These are phyloP conservation scores for Chlorokybus atmophyticus DNA, from an alignment of 139 green algal species.

Conservation along the genomic window DNA sequence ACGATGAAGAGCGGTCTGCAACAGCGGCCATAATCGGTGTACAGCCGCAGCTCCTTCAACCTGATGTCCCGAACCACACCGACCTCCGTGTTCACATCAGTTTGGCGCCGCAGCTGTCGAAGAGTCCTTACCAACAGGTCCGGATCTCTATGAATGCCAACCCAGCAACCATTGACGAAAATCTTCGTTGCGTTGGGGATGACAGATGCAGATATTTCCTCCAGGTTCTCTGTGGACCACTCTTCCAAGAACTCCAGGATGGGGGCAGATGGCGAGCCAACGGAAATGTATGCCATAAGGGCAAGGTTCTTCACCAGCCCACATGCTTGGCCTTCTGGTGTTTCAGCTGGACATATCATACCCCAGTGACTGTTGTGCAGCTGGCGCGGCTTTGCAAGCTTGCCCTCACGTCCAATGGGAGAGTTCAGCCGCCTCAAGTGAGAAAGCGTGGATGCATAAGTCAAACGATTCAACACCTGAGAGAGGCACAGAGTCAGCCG, in stretches of 20 bases:
- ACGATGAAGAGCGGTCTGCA: constrained; percentile 78
- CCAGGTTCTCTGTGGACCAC: constrained; percentile 43
- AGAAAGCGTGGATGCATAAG: constrained; percentile 84
- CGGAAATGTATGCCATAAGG: constrained; percentile 70
- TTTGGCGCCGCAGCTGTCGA: constrained; percentile 28
- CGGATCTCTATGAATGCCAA: constrained; percentile 47
- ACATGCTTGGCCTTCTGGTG: constrained; percentile 80
- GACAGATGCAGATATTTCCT: constrained; percentile 35
- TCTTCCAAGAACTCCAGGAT: constrained; percentile 46
- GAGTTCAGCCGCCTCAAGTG: constrained; percentile 95
- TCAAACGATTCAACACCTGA: constrained; percentile 90
- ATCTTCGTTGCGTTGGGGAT: constrained; percentile 47
- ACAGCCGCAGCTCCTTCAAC: constrained; percentile 39
- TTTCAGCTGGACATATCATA: constrained; percentile 95
- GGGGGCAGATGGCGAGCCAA: constrained; percentile 26
- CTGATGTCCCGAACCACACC: constrained; percentile 38
- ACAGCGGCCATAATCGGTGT: constrained; percentile 39
- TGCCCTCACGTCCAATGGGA: constrained; percentile 60
- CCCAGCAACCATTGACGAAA: constrained; percentile 85
- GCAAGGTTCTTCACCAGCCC: constrained; percentile 98
- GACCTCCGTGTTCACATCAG: constrained; percentile 36
- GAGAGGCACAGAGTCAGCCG: constrained; percentile 8
- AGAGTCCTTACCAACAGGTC: constrained; percentile 37
- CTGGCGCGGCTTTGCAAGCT: constrained; percentile 83
- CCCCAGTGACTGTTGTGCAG: constrained; percentile 97